Conservation (phyloP, 345 rosid genomes). For the Raphanus sativus region DNA sequence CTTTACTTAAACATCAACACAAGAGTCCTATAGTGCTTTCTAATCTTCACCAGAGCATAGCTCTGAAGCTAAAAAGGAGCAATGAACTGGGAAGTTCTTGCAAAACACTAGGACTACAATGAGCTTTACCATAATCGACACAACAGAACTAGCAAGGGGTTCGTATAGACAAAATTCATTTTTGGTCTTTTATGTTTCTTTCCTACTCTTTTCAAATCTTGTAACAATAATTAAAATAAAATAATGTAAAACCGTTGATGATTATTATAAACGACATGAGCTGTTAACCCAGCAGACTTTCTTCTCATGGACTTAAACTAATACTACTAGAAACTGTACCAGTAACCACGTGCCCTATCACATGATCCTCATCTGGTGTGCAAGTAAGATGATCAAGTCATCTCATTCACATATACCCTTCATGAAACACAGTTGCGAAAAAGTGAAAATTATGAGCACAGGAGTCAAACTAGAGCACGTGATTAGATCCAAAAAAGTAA, state of each 20-base stretch:
- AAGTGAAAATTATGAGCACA: constrained; percentile 26
- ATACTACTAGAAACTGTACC: constrained; percentile 17
- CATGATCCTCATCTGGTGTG: constrained; percentile 19
- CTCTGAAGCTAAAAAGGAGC: not conserved
- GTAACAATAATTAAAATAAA: not conserved
- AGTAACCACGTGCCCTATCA: constrained; percentile 37
- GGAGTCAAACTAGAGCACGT: constrained; percentile 39
- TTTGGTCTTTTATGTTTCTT: not conserved
- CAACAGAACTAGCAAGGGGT: constrained; percentile 27
- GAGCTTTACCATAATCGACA: constrained; percentile 66
- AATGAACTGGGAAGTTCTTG: not conserved
- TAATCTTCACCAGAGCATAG: not conserved
- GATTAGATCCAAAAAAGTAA: constrained; percentile 37
- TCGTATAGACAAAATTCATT: not conserved
- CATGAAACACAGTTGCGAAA: constrained; percentile 20
- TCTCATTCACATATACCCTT: not conserved
- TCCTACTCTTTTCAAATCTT: not conserved
- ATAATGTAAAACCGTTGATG: not conserved
- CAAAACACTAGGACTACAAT: constrained; percentile 7
- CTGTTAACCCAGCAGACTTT: constrained; percentile 34
- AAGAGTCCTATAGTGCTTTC: not conserved
- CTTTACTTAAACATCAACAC: not conserved
- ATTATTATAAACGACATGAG: constrained; percentile 10
- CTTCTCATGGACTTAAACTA: constrained; percentile 18
- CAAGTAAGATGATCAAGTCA: too few species aligned